Conservation (phyloP, 2,329 filamentous ascomycete genomes). For the Chrysoporthe cubensis region DNA sequence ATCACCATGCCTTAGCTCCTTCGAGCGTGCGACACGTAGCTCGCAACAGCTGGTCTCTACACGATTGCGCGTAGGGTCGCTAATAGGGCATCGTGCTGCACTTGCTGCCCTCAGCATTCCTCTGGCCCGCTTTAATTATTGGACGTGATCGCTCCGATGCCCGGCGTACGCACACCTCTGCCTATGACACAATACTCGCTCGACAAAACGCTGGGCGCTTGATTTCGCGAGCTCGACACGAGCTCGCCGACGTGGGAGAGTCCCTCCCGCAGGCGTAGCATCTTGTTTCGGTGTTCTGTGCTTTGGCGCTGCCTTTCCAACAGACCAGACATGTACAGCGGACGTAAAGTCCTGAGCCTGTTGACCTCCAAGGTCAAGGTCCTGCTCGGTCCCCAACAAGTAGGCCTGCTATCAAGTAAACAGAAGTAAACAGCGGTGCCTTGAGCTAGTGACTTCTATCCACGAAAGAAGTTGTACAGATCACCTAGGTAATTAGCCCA, state of each 20-base stretch:
- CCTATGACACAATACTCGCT: neutral
- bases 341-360: too few species aligned
- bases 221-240: neutral
- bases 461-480: too few species aligned
- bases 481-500: too few species aligned
- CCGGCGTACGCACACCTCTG: neutral
- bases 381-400: too few species aligned
- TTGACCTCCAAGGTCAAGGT: too few species aligned
- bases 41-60: too few species aligned
- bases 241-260: neutral
- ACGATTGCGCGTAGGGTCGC: too few species aligned
- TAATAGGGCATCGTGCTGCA: neutral
- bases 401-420: too few species aligned
- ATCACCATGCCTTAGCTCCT: neutral
- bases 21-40: too few species aligned
- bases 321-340: neutral
- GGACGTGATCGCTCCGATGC: neutral
- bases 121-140: neutral
- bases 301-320: neutral
- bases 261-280: neutral
- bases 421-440: too few species aligned
- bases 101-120: neutral
- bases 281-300: neutral
- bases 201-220: neutral
- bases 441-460: too few species aligned